Percentiles rank a stretch among this genome's conserved stretches.
These are phyloP conservation scores for Suillus alpinus DNA, from an alignment of 768 basidiomycete genomes.

Conservation along the genomic window DNA sequence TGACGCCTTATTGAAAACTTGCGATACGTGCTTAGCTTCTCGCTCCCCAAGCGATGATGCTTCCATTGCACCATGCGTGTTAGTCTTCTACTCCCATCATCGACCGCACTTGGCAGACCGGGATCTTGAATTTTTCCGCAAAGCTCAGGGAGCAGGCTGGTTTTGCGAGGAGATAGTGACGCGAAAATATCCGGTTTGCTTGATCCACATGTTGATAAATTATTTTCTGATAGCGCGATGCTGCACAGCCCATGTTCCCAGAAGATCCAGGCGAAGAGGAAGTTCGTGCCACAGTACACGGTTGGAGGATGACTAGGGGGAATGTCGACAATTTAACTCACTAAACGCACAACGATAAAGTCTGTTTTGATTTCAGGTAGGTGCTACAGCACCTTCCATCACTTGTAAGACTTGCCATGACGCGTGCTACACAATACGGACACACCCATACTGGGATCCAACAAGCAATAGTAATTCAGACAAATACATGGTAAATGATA, in stretches of 20 bases:
- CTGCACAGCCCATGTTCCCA: constrained; percentile 79
- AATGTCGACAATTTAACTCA: not conserved
- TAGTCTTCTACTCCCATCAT: constrained; percentile 91
- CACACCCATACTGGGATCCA: no score
- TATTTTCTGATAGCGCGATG: not conserved
- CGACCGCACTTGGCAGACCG: constrained; percentile 78
- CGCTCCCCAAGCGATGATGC: constrained; percentile 18
- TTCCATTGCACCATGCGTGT: constrained; percentile 39
- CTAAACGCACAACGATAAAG: not conserved
- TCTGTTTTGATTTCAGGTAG: not conserved
- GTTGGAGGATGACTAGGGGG: constrained; percentile 59
- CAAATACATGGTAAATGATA: not conserved
- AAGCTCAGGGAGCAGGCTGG: constrained; percentile 68
- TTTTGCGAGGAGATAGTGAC: constrained; percentile 64
- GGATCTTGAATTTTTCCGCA: constrained; percentile 79
- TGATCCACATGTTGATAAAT: not conserved
- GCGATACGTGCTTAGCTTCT: constrained; percentile 44
- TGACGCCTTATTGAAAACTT: constrained; percentile 74
- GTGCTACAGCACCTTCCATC: not conserved
- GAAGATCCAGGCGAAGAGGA: constrained; percentile 79
- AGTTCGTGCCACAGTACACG: constrained; percentile 80
- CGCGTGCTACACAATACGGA: not conserved
- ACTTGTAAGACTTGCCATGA: not conserved
- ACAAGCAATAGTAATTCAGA: not conserved
- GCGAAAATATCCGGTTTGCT: constrained; percentile 57